These are phyloP conservation scores for Trichoderma sp. DNA, from an alignment of 2,329 filamentous ascomycete genomes.

Conservation along the genomic window DNA sequence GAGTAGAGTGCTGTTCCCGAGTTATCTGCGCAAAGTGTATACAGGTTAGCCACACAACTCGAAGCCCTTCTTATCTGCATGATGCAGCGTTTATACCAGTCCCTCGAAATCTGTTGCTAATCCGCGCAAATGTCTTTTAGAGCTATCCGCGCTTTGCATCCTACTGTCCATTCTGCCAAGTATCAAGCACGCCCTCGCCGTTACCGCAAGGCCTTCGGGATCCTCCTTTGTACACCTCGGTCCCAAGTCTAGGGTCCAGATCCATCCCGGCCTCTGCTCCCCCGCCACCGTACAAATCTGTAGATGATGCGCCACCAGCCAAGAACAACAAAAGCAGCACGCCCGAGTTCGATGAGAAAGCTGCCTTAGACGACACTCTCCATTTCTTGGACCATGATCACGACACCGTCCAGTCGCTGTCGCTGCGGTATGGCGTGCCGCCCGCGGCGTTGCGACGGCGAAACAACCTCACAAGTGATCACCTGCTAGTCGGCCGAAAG, in stretches of 20 bases:
- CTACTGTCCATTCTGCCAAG: conserved; percentile 76
- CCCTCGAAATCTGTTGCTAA: not conserved
- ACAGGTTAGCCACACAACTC: conserved; percentile 39
- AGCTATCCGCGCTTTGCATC: conserved; percentile 67
- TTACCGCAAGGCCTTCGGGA: conserved; percentile 65
- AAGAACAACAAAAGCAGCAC: conserved; percentile 33
- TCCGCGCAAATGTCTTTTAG: conserved; percentile 37
- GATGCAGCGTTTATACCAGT: not conserved
- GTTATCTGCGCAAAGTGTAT: conserved; percentile 73
- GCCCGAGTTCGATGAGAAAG: conserved; percentile 34
- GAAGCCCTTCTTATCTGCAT: not conserved
- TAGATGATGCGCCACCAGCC: conserved; percentile 14
- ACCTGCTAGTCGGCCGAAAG: conserved; percentile 67
- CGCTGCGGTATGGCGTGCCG: conserved; percentile 71
- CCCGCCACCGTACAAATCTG: conserved; percentile 42
- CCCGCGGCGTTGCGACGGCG: conserved; percentile 60
- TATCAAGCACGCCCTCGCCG: conserved; percentile 59
- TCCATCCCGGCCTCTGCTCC: conserved; percentile 32
- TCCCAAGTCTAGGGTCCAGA: conserved; percentile 33
- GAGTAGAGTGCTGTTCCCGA: conserved; percentile 68
- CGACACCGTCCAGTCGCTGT: conserved; percentile 68
- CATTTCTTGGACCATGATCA: conserved; percentile 73
- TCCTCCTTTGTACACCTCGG: conserved; percentile 63
- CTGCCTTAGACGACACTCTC: conserved; percentile 61
- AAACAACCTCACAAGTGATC: conserved; percentile 72